Base-by-base conservation (phyloP, 352 stramenopile species). In the Lagenidium giganteum region DNA sequence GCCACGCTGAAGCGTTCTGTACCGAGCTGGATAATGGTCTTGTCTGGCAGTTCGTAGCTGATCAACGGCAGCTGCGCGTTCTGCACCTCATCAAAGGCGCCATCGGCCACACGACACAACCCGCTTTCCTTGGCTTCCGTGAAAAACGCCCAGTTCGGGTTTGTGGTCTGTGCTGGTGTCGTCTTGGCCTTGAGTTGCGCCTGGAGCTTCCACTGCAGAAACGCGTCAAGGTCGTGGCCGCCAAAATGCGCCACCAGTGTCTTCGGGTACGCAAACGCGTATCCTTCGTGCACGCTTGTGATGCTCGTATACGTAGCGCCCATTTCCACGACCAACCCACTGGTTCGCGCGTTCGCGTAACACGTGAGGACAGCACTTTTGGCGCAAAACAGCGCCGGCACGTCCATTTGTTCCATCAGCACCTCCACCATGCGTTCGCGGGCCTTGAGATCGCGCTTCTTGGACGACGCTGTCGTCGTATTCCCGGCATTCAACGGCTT, bases 1-100 rank as follows among this genome's bases (percentile, higher is more conserved):
- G 86, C 76, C 4, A 90, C 82, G 38, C 83, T 87, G 54, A 97
- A 96, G 16, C 81, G 63, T 60, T 96, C 87, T 0, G 81, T 79
- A 18, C 85, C 83, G 31, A 97, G 43, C 13, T 83, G 54, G 14
- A 97, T 51, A n/a, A 88, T 47, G 1, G 74, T 92, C 49, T 88
- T 88, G 50, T 92, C 80, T 1, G 80, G 79, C 34, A 92, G 53
- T 42, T 92, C 80, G 53, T 88, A 92, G 33, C 70, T 74, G 37
- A 92, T 90, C 29, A 81, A 63, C 28, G 78, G 78, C 29, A 90
- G 53, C 44, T 87, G 71, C 3, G 70, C 57, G 53, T 90, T 92
- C 51, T 85, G 63, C 1, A 37, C 69, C 41, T 84, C 80, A 38
- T 90, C 72, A 39, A 92, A 92, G 0, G 61, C 60, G 11, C 67